Base-by-base conservation (phyloP, 768 basidiomycete species). In the Leccinum broughii region DNA sequence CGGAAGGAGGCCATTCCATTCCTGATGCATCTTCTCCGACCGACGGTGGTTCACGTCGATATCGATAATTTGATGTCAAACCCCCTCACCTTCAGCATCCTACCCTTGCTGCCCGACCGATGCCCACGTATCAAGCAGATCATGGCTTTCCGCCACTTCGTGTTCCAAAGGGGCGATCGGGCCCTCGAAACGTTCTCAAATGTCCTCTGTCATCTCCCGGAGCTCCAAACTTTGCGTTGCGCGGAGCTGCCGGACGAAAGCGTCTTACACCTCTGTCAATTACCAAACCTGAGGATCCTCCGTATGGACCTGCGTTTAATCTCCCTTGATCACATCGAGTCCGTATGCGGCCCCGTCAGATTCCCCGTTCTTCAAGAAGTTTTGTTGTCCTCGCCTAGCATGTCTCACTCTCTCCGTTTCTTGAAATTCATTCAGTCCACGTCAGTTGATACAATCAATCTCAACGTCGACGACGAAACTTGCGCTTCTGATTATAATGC, bases 401-500 rank as follows among this genome's bases (percentile, higher is more conserved):
- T 71, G 68, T 61, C 60, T 15, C 57, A 61, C 44, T 60, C 64
- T 49, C 66, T 68, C 15, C 66, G 52, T 51, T 72, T 71, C 60
- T 26, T 72, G 52, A 55, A 70, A 57, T 68, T 70, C 64, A 60
- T 72, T 37, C 64, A 66, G 48, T 71, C 70, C 34, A 61, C 64
- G 51, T 66, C 66, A 32, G 60, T 71, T 61, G 68, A 70, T 66
- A 70, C 70, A 63, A 71, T 71, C 48, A 71, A 72, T 68, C 68
- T 72, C 70, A 71, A 72, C 30, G 55, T 71, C 54, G 70, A 71
- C 54, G 70, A 71, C 55, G 70, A 71, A 68, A 70, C 68, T 6
- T 66, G 66, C 50, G 70, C 70, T 55, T 56, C 63, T 17, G 66
- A 64, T 55, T 71, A 72, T 46, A 53, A 64, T 6, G 35, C 37